These are phyloP conservation scores for Phytophthora macrochlamydospora DNA, from an alignment of 352 stramenopile genomes.

Conservation along the genomic window DNA sequence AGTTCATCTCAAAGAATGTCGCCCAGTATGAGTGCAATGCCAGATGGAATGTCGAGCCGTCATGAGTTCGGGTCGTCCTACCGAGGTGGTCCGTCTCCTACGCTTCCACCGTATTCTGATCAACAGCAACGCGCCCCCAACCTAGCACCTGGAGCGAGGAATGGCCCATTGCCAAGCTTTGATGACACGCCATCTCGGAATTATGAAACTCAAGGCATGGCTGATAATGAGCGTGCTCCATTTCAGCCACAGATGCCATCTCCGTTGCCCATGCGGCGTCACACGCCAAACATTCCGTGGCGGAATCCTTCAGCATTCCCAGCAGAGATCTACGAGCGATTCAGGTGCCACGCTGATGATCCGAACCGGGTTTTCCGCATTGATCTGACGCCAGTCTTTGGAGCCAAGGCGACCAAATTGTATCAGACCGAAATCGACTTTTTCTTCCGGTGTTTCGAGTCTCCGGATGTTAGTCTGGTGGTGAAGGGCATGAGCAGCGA, in stretches of 20 bases:
- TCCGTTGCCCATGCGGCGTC: conserved; percentile 27
- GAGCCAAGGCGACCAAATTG: conserved; percentile 47
- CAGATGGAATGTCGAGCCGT: conserved; percentile 15
- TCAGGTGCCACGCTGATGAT: conserved; percentile 60
- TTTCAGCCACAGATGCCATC: conserved; percentile 20
- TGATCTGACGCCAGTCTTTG: conserved; percentile 64
- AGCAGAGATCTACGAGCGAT: conserved; percentile 54
- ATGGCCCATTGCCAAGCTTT: conserved; percentile 14
- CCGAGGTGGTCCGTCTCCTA: conserved; percentile 8
- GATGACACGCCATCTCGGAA: conserved; percentile 13
- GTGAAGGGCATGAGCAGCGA: conserved; percentile 84
- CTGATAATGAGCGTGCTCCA: conserved; percentile 2
- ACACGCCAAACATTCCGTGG: conserved; percentile 58
- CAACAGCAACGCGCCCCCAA: conserved; percentile 13
- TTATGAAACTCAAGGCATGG: conserved; percentile 20
- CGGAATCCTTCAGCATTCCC: conserved; percentile 57
- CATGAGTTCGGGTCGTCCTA: conserved; percentile 29
- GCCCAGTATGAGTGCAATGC: conserved; percentile 13
- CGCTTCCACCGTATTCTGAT: conserved; percentile 19
- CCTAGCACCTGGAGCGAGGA: conserved; percentile 18
- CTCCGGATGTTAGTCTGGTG: conserved; percentile 73
- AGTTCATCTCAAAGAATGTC: conserved; percentile 20
- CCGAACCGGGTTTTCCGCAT: conserved; percentile 68
- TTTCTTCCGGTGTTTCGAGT: conserved; percentile 77
- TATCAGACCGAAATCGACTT: conserved; percentile 73